Percentiles rank a stretch among this genome's conserved stretches.
phyloP scores from a whole-genome alignment of 441 rosid genomes.

The Jatropha multifida region DNA sequence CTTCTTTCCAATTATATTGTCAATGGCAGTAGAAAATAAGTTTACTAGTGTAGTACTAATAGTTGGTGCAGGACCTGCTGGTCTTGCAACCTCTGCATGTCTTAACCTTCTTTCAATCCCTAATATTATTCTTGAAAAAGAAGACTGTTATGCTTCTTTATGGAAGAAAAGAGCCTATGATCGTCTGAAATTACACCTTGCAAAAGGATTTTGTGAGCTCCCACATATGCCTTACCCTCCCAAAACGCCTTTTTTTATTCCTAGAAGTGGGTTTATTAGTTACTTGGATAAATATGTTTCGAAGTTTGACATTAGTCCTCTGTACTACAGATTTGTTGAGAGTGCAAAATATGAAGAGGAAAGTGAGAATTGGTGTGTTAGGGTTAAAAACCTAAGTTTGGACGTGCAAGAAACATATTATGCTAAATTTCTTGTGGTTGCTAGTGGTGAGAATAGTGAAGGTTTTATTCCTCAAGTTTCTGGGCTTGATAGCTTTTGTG shows the following conservation, averaged over 20 bases:
- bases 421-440: conserved; percentile 54
- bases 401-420: conserved; percentile 42
- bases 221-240: conserved; percentile 41
- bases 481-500: conserved; percentile 45
- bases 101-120: conserved; percentile 33
- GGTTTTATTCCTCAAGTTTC: conserved; percentile 39
- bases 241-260: conserved; percentile 27
- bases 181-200: conserved; percentile 46
- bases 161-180: conserved; percentile 58
- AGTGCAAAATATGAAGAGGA: conserved; percentile 35
- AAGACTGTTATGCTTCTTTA: conserved; percentile 45
- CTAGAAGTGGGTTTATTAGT: conserved; percentile 40
- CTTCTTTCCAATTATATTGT: no score
- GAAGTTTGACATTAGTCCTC: conserved; percentile 40
- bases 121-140: conserved; percentile 43
- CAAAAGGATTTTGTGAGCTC: conserved; percentile 46
- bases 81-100: conserved; percentile 49
- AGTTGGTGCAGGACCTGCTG: conserved; percentile 59
- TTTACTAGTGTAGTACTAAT: conserved; percentile 23
- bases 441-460: conserved; percentile 56
- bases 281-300: conserved; percentile 55
- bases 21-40: background rate
- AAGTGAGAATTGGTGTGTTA: conserved; percentile 38
- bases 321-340: conserved; percentile 44
- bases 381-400: conserved; percentile 32